phyloP scores from a whole-genome alignment of 176 grass and related monocot genomes.

The Carex pumila region DNA sequence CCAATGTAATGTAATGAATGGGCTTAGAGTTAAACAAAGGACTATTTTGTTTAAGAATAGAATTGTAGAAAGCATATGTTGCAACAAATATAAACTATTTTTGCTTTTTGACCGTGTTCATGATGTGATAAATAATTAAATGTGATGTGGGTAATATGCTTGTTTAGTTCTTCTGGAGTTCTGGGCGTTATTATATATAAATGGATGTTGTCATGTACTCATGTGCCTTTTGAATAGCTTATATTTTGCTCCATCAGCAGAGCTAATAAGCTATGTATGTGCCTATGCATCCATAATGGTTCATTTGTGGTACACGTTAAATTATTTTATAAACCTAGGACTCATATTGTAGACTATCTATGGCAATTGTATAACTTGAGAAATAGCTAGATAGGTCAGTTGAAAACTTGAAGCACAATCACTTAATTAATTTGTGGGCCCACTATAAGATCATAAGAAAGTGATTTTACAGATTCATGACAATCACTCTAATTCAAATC shows the following conservation, averaged over 20 bases:
- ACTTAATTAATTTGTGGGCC: too few relatives aligned
- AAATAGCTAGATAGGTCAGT: background rate
- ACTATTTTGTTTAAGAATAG: background rate
- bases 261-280: background rate
- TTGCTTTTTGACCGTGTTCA: background rate
- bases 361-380: background rate
- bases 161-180: background rate
- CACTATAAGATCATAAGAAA: too few relatives aligned
- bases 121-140: background rate
- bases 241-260: slow-evolving; percentile 9
- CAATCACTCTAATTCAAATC: too few relatives aligned
- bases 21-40: background rate
- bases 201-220: background rate
- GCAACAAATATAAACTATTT: slow-evolving; percentile 2
- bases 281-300: background rate
- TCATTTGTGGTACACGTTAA: background rate
- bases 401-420: background rate
- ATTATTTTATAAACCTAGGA: background rate
- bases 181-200: background rate
- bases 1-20: background rate
- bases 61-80: slow-evolving; percentile 14
- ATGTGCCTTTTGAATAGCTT: background rate
- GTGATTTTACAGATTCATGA: too few relatives aligned
- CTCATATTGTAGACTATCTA: background rate
- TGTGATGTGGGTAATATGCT: background rate